Evolutionary conservation across 2,329 filamentous ascomycete species (phyloP), one percentile per base, ranked within the genome.

Genomic region (Hymenoscyphus scutula): DNA sequence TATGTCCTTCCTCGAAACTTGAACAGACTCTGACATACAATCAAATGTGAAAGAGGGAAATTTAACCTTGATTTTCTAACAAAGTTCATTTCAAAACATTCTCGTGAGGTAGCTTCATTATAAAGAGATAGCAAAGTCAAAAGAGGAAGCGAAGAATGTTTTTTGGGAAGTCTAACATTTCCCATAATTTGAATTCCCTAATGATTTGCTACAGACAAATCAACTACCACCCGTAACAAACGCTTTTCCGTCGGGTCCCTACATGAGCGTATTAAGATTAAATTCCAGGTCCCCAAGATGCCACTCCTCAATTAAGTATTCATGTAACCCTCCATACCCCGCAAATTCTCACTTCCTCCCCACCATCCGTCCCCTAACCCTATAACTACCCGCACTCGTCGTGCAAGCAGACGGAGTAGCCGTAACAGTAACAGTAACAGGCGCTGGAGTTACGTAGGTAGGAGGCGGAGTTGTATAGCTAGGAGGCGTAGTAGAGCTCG

Each of bases 251-350:
- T 51, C 10, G 19, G 5, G 5, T 19, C 45, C 45, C 25, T 8
- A 25, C 25, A 51, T 51, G 45, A 51, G 19, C 13, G 45, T 51
- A 51, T 51, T 51, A 51, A 51, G 45, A 51, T 51, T 51, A 51
- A 51, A 51, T 51, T 51, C 19, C 23, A 19, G 19, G 23, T 19
- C 45, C n/a, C 7, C 10, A 13, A 25, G 45, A 51, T 51, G 19
- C 13, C 45, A 25, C 5, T 19, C 45, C 10, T 51, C 45, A 25
- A 51, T 51, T 51, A 51, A 19, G 13, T 13, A 51, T 23, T 51
- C 45, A 51, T 51, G 13, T 4, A 51, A 51, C 19, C 13, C 19
- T 51, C 45, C 45, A 23, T 19, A 51, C 2, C 45, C 19, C 19
- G 13, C 8, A n/a, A 48, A 48, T 1, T 51, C 19, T 51, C 45